Evolutionary conservation across 495 filamentous ascomycete species (phyloP), one percentile per base, ranked within the genome.

Genomic region (Aeminium ludgeri): DNA sequence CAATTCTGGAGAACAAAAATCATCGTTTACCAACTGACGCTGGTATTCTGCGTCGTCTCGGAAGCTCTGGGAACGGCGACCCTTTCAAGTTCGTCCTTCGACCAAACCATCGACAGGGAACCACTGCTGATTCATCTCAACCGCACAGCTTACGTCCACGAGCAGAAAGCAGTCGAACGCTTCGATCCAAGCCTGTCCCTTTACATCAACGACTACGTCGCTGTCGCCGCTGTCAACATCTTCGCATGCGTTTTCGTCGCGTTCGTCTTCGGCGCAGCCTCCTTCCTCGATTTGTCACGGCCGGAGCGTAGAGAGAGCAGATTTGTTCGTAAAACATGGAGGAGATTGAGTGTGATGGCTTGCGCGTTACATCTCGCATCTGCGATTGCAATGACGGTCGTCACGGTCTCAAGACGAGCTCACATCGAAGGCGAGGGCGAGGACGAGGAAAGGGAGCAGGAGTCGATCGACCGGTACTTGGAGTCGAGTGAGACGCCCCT

Each of bases 211-310:
- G 56, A 63, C 43, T 65, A 63, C 46, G 55, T 70, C 45, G 68
- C 65, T 30, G 61, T 58, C 10, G 55, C 55, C 1, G 61, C 59
- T 18, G 69, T 65, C 51, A 72, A 70, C 48, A 67, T 72, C 45
- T 72, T 66, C 48, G 60, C 63, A 25, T 66, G 68, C 30, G 56
- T 72, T 17, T 66, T 61, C n/a, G 62, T 69, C 0, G 68, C 65
- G 1, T 64, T 60, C 23, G 65, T 72, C 44, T 72, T 72, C 50
- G 66, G 68, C 18, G 61, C 57, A 8, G 68, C 57, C 6, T 70
- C 69, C 54, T 70, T 69, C 59, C 69, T 69, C 45, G 68, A 70
- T 38, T 57, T 72, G 4, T 66, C 68, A 48, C 69, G 65, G 65
- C 65, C 68, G 3, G 64, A 66, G 27, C 59, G 66, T 8, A 45